Evolutionary conservation across 2,329 filamentous ascomycete species (phyloP), one percentile per base, ranked within the genome.

Genomic region (Colletotrichum zoysiae): DNA sequence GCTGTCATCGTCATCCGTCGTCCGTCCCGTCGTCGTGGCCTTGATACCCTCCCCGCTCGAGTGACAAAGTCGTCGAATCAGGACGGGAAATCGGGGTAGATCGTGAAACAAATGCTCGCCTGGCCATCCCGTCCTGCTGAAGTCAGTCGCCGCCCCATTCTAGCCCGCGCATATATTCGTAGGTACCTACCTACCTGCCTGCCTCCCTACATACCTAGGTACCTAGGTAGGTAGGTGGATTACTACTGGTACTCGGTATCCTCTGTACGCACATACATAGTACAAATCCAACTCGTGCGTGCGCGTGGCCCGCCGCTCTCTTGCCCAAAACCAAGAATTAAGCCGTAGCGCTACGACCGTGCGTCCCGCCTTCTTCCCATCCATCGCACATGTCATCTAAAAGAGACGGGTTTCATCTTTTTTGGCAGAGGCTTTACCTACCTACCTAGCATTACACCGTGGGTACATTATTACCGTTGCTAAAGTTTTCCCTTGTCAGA

Each of bases 331-430:
- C 35, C 56, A 44, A 38, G 40, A 38, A n/a, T 38, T n/a, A 23
- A 42, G 59, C 46, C 59, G 35, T 35, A 38, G 59, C 59, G 30
- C 30, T 30, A 30, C 30, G 46, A 30, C 33, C 44, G 11, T 51
- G 46, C 35, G 46, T 38, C 26, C 53, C 50, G 38, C 53, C 35
- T n/a, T n/a, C 23, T 18, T 20, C 38, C 42, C 20, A 48, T 48
- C n/a, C 44, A 48, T 48, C n/a, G 46, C 12, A 30, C 40, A 38
- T 56, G 53, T 69, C 69, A 71, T 71, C 53, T 69, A 69, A 60
- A 55, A 56, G 59, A 71, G 65, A 65, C 65, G 53, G 59, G 69
- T 71, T 71, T 71, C 69, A 69, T 69, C 65, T 71, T 71, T 56
- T 64, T 65, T 30, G 59, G 59, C 33, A 33, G 12, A 48, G 46